Evolutionary conservation across 768 basidiomycete species (phyloP).

Genomic region (Naganishia onofrii): DNA sequence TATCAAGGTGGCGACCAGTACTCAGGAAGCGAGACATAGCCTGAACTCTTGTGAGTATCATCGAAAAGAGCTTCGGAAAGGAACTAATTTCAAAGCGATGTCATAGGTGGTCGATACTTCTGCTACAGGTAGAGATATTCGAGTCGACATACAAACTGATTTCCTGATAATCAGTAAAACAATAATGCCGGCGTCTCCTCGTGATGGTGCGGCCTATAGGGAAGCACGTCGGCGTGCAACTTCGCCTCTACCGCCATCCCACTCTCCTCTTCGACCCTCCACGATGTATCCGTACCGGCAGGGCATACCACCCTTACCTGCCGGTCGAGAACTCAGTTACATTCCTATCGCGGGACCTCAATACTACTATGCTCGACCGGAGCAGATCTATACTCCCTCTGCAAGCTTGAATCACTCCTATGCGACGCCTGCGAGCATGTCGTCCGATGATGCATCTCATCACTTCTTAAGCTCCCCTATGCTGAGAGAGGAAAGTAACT

Average conservation of each 20-base stretch:
- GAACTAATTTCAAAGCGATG: too few species aligned
- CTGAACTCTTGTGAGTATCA: too few species aligned
- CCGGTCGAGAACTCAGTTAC: not conserved
- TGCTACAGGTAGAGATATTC: too few species aligned
- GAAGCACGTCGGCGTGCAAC: conserved; percentile 18
- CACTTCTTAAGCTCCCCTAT: not conserved
- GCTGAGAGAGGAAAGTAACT: not conserved
- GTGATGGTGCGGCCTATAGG: not conserved
- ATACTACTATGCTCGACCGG: not conserved
- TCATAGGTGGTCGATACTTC: too few species aligned
- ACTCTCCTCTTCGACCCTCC: not conserved
- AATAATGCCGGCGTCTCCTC: conserved; percentile 11
- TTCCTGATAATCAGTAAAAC: too few species aligned
- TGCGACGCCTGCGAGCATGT: not conserved
- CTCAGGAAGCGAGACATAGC: too few species aligned
- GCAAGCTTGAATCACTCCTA: not conserved
- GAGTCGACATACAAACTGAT: not conserved
- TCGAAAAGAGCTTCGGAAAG: too few species aligned
- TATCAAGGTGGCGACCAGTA: too few species aligned
- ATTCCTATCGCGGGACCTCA: not conserved
- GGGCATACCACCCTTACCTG: too few species aligned
- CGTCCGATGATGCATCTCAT: not conserved
- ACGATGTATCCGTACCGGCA: not conserved
- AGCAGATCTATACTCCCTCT: not conserved
- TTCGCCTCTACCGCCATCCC: not conserved